phyloP scores from a whole-genome alignment of 2,329 filamentous ascomycete species.

The Trichoderma sp. region DNA sequence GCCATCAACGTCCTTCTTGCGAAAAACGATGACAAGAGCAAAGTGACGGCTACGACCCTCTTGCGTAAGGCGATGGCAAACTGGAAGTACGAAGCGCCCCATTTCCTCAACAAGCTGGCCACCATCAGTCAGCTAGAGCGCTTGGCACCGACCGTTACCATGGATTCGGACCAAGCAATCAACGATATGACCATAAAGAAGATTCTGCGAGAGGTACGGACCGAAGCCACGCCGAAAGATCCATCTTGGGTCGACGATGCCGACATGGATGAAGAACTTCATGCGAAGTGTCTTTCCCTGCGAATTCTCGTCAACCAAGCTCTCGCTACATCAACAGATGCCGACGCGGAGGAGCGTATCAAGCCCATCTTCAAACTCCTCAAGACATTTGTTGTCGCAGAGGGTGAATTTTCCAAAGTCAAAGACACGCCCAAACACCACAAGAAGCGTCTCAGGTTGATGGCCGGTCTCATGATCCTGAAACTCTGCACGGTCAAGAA shows the following conservation, averaged over 20 bases:
- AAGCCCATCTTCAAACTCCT: constrained; percentile 74
- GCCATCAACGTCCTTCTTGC: constrained; percentile 87
- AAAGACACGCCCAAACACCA: constrained; percentile 74
- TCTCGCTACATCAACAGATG: constrained; percentile 54
- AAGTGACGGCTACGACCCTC: constrained; percentile 82
- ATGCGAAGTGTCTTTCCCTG: constrained; percentile 79
- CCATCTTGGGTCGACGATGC: constrained; percentile 66
- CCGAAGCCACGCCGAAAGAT: constrained; percentile 54
- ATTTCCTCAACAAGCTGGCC: constrained; percentile 73
- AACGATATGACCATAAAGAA: constrained; percentile 73
- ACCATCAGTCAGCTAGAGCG: constrained; percentile 73
- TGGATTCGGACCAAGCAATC: constrained; percentile 73
- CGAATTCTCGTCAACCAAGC: constrained; percentile 85
- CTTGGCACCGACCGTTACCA: constrained; percentile 67
- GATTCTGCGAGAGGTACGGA: constrained; percentile 68
- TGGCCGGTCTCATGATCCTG: constrained; percentile 74
- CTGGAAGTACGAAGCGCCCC: constrained; percentile 67
- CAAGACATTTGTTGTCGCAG: constrained; percentile 68
- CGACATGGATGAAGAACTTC: constrained; percentile 73
- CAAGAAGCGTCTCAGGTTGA: constrained; percentile 74
- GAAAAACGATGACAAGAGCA: constrained; percentile 66
- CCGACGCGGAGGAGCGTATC: constrained; percentile 57
- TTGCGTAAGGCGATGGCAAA: constrained; percentile 71
- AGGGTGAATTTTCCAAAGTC: constrained; percentile 77
- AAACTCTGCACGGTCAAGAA: constrained; percentile 78